phyloP scores from a whole-genome alignment of 495 filamentous ascomycete genomes.

The Peziza echinospora region DNA sequence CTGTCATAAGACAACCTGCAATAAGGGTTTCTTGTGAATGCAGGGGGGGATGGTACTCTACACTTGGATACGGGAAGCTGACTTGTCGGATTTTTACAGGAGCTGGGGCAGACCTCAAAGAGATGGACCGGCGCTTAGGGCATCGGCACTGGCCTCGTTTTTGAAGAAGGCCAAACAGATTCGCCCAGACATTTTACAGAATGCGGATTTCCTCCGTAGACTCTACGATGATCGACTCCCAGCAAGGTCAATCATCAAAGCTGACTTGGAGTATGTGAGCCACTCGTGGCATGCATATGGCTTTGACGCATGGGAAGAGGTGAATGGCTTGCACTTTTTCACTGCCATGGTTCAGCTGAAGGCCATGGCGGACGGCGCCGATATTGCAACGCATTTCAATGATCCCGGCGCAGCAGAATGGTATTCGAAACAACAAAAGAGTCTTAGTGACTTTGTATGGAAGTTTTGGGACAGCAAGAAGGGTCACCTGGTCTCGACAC shows the following conservation, averaged over 20 bases:
- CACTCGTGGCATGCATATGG: slow-evolving; percentile 27
- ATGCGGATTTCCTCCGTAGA: slow-evolving; percentile 16
- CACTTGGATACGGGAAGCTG: no score
- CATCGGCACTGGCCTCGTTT: slow-evolving; percentile 27
- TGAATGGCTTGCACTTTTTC: slow-evolving; percentile 36
- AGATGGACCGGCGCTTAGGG: slow-evolving; percentile 35
- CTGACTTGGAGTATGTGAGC: slow-evolving; percentile 31
- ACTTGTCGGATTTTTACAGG: slow-evolving; percentile 17
- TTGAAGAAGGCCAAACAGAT: slow-evolving; percentile 21
- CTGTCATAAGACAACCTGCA: no score
- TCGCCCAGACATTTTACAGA: slow-evolving; percentile 16
- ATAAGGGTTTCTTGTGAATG: no score
- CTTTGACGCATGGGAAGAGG: slow-evolving; percentile 35
- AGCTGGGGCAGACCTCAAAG: slow-evolving; percentile 42
- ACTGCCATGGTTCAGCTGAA: slow-evolving; percentile 34
- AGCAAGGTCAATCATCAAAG: slow-evolving; percentile 27
- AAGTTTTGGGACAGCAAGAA: slow-evolving; percentile 20
- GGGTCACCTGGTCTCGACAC: slow-evolving; percentile 21
- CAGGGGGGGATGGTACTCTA: no score
- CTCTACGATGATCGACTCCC: slow-evolving; percentile 19
- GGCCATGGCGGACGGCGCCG: slow-evolving; percentile 21
- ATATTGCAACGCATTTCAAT: slow-evolving; percentile 17
- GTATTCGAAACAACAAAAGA: slow-evolving; percentile 20
- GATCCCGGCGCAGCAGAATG: slow-evolving; percentile 21
- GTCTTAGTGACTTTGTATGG: slow-evolving; percentile 15